phyloP scores from a whole-genome alignment of 139 green algal species.

The Nannochloris sp. region DNA sequence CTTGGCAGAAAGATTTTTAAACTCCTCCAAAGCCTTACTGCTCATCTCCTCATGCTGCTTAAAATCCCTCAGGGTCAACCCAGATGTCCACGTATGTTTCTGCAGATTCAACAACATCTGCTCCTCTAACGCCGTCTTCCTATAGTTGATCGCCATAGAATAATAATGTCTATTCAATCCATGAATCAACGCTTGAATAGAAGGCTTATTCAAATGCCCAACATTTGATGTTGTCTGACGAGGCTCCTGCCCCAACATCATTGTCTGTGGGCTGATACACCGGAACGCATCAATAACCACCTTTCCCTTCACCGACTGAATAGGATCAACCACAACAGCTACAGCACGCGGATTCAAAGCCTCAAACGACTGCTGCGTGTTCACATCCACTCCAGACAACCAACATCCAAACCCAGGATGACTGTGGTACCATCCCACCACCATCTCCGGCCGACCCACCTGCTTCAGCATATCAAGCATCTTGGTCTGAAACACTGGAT shows the following conservation, averaged over 20 bases:
- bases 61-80: slow-evolving; percentile 71
- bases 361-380: slow-evolving; percentile 99
- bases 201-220: slow-evolving; percentile 96
- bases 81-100: slow-evolving; percentile 85
- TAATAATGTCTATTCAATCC: slow-evolving; percentile 99
- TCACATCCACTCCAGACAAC: slow-evolving; percentile 99
- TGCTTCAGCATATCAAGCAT: slow-evolving; percentile 99
- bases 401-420: slow-evolving; percentile 99
- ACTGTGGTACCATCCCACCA: slow-evolving; percentile 98
- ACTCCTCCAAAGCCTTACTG: slow-evolving; percentile 67
- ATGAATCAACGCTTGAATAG: slow-evolving; percentile 96
- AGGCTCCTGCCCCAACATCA: slow-evolving; percentile 99
- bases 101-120: slow-evolving; percentile 96
- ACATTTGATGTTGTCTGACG: slow-evolving; percentile 97
- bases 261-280: slow-evolving; percentile 82
- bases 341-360: slow-evolving; percentile 91
- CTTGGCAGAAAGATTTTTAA: slow-evolving; percentile 59
- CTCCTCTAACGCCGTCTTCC: slow-evolving; percentile 98
- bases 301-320: slow-evolving; percentile 95
- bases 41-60: slow-evolving; percentile 58
- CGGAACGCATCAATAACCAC: slow-evolving; percentile 86
- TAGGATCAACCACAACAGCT: slow-evolving; percentile 95
- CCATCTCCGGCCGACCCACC: slow-evolving; percentile 93
- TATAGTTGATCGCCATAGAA: slow-evolving; percentile 97
- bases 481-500: slow-evolving; percentile 98